Conservation (phyloP, 352 stramenopile genomes). For the Globisporangium rhizosaccharum region DNA sequence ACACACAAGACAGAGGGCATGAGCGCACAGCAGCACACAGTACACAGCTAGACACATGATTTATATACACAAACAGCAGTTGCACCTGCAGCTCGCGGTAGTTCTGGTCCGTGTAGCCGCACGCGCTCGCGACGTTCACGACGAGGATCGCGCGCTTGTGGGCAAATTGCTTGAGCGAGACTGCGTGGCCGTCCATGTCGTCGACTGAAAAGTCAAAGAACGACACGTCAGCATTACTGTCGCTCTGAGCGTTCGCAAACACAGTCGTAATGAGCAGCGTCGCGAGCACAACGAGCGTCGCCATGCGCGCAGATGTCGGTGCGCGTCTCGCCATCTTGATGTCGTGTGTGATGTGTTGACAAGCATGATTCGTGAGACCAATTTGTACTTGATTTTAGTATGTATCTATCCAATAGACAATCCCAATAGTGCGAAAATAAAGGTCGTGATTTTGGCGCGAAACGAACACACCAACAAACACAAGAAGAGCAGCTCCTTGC, state of each 20-base stretch:
- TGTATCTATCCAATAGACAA: neutral
- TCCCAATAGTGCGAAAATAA: neutral
- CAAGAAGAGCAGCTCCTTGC: too few species aligned
- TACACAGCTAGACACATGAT: too few species aligned
- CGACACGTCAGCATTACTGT: conserved; percentile 13
- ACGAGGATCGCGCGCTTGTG: conserved; percentile 63
- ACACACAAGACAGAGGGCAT: too few species aligned
- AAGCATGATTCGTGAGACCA: too few species aligned
- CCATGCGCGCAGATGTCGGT: conserved; percentile 1
- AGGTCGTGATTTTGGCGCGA: neutral
- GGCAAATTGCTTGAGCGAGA: conserved; percentile 47
- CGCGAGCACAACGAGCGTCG: conserved; percentile 11
- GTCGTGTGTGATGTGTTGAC: too few species aligned
- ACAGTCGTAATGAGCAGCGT: conserved; percentile 3
- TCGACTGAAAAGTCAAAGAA: conserved; percentile 61
- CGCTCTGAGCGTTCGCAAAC: neutral
- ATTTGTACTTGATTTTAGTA: too few species aligned
- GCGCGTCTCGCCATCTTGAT: neutral
- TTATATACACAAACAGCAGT: too few species aligned
- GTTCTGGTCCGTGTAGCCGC: conserved; percentile 79
- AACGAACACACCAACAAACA: too few species aligned
- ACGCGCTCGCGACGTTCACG: conserved; percentile 79
- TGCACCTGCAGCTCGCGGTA: conserved; percentile 62
- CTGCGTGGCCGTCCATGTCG: conserved; percentile 34
- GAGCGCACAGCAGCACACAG: too few species aligned